phyloP scores from a whole-genome alignment of 257 asterid genomes.

The Rauvolfia tetraphylla region DNA sequence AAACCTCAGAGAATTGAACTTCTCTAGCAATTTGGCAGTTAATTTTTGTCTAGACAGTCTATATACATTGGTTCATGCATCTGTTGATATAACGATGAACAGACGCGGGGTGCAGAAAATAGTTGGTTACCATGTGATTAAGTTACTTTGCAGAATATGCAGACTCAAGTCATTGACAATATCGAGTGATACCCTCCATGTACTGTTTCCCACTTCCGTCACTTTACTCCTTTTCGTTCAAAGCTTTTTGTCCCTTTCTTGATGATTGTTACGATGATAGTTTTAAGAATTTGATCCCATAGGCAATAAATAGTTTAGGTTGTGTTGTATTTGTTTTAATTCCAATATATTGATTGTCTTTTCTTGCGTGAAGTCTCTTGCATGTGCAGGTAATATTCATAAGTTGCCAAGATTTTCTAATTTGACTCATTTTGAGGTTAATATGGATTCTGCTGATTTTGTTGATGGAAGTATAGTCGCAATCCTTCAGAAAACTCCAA shows the following conservation, averaged over 20 bases:
- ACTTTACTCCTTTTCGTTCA: background rate
- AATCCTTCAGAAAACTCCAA: background rate
- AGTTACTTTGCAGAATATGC: constrained; percentile 2
- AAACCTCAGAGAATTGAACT: background rate
- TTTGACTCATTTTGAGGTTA: constrained; percentile 2
- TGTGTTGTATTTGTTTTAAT: background rate
- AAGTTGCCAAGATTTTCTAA: constrained; percentile 1
- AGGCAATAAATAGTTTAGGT: background rate
- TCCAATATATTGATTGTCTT: background rate
- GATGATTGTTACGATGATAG: background rate
- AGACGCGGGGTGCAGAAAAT: constrained; percentile 5
- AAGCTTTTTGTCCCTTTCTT: background rate
- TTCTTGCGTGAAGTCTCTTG: constrained; percentile 2
- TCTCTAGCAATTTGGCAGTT: background rate
- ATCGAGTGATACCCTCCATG: background rate
- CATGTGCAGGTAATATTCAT: background rate
- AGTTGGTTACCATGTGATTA: background rate
- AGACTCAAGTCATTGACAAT: background rate
- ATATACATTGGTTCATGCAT: background rate
- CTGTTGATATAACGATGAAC: background rate
- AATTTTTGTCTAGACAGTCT: background rate
- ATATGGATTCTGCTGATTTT: background rate
- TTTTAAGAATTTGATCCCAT: background rate
- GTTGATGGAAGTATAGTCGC: background rate
- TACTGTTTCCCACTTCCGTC: background rate